Conservation (phyloP, 148 eudicot species). For the Gaultheria prostrata region DNA sequence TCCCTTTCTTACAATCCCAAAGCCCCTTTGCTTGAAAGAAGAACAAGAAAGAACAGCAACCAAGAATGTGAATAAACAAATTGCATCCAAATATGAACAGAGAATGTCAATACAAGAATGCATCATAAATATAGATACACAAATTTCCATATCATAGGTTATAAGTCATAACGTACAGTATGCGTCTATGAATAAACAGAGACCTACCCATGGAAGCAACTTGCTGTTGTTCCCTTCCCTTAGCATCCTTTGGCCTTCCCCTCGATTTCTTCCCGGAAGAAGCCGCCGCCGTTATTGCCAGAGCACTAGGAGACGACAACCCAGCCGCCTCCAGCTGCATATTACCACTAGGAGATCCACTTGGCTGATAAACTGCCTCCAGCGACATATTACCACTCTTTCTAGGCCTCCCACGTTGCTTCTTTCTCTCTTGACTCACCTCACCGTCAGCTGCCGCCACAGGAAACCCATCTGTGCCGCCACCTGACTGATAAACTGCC, state of each 20-base stretch:
- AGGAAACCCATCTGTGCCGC: no score
- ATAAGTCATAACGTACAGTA: no score
- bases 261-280: constrained; percentile 31
- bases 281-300: neutral
- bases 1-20: neutral
- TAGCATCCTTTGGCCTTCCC: constrained; percentile 49
- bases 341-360: constrained; percentile 20
- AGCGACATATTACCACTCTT: constrained; percentile 28
- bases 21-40: neutral
- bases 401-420: constrained; percentile 18
- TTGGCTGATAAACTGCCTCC: constrained; percentile 10
- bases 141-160: neutral
- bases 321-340: constrained; percentile 12
- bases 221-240: constrained; percentile 26
- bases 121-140: neutral
- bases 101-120: no score
- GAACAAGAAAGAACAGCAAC: neutral
- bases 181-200: neutral
- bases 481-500: no score
- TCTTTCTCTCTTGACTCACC: neutral
- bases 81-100: no score
- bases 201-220: constrained; percentile 25
- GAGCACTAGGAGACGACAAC: constrained; percentile 12
- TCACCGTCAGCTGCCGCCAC: neutral
- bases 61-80: neutral